Evolutionary conservation across 306 rosid species (phyloP).

Genomic region (Quercus ilex): DNA sequence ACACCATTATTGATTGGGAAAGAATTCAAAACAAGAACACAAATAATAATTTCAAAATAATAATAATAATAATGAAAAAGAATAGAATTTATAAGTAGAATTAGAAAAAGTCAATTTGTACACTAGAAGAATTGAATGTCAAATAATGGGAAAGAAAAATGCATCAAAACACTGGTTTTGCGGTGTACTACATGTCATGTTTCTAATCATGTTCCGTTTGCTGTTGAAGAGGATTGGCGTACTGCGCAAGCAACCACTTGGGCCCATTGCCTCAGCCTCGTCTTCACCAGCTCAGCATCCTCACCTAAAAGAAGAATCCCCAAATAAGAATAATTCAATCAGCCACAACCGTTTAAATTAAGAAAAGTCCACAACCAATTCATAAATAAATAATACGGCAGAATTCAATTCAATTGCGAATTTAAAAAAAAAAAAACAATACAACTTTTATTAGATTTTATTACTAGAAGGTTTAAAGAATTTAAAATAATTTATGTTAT

Average conservation of each 20-base stretch:
- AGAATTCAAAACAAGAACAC: too few species aligned
- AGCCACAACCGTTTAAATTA: neutral
- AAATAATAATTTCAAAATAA: too few species aligned
- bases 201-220: neutral
- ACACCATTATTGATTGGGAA: too few species aligned
- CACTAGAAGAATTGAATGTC: neutral
- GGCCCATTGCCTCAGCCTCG: slow-evolving; percentile 75
- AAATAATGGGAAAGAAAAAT: neutral
- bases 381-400: neutral
- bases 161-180: neutral
- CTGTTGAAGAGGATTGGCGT: slow-evolving; percentile 33
- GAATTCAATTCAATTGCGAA: neutral
- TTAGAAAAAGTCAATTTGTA: neutral
- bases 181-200: neutral
- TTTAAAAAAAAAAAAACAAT: too few species aligned
- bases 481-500: too few species aligned
- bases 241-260: slow-evolving; percentile 64
- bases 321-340: neutral
- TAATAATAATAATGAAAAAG: too few species aligned
- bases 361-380: neutral
- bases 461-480: too few species aligned
- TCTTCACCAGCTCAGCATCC: slow-evolving; percentile 55
- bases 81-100: too few species aligned
- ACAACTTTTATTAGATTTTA: too few species aligned
- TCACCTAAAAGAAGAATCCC: slow-evolving; percentile 26